Conservation (phyloP, 352 stramenopile genomes). For the Phytophthora megakarya region DNA sequence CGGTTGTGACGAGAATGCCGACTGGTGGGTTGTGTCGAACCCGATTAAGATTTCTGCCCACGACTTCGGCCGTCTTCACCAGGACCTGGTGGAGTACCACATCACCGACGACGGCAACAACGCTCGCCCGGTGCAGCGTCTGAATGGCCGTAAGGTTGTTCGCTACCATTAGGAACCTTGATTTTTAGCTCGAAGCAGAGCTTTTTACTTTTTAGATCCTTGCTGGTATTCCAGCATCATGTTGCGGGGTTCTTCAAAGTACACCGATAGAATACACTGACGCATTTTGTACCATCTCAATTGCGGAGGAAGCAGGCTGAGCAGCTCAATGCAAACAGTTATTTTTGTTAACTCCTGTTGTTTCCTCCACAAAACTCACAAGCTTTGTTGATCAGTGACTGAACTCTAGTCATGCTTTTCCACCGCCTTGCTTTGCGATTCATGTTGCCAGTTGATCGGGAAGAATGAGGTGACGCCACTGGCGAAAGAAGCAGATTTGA, state of each 20-base stretch:
- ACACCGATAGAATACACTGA: slow-evolving; percentile 10
- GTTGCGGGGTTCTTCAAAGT: too few relatives aligned
- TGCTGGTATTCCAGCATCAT: slow-evolving; percentile 7
- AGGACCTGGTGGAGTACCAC: slow-evolving; percentile 39
- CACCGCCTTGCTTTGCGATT: background rate
- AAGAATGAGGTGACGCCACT: too few relatives aligned
- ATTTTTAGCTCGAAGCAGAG: slow-evolving; percentile 9
- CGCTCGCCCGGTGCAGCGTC: slow-evolving; percentile 42
- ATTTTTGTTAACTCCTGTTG: background rate
- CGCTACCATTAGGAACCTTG: slow-evolving; percentile 24
- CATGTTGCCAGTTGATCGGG: too few relatives aligned
- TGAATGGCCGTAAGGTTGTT: slow-evolving; percentile 43
- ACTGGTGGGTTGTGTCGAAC: slow-evolving; percentile 70
- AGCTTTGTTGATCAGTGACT: background rate
- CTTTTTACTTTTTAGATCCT: slow-evolving; percentile 26
- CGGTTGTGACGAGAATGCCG: slow-evolving; percentile 50
- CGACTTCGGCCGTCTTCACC: slow-evolving; percentile 42
- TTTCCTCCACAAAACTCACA: background rate
- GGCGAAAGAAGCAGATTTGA: slow-evolving; percentile 2
- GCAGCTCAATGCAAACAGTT: background rate
- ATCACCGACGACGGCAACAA: slow-evolving; percentile 51
- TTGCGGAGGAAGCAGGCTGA: background rate
- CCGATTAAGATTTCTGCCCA: slow-evolving; percentile 46
- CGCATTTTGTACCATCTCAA: background rate
- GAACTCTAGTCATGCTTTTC: background rate